These are phyloP conservation scores for Ophiostoma australiae DNA, from an alignment of 2,329 filamentous ascomycete species.

Conservation along the genomic window DNA sequence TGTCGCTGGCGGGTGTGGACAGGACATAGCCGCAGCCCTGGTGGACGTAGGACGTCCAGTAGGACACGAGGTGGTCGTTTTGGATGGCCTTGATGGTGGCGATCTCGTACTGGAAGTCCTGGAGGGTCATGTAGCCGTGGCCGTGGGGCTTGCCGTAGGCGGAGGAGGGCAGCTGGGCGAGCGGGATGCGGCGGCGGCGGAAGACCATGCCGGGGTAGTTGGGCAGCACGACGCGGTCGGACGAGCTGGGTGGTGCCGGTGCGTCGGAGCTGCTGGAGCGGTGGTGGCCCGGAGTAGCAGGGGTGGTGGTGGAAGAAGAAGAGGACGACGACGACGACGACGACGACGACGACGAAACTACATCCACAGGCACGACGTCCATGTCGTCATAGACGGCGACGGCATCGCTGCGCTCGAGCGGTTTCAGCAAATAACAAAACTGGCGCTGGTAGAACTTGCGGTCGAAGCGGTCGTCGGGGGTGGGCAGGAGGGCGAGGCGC, in stretches of 20 bases:
- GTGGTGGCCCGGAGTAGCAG: background rate
- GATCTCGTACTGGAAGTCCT: background rate
- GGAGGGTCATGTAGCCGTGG: background rate
- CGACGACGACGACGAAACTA: constrained; percentile 40
- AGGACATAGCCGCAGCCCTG: constrained; percentile 60
- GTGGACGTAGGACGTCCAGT: constrained; percentile 66
- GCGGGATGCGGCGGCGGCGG: constrained; percentile 52
- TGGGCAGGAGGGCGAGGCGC: constrained; percentile 55
- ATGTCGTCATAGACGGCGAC: constrained; percentile 56
- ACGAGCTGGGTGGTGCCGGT: constrained; percentile 41
- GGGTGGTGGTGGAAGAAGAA: background rate
- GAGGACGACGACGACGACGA: constrained; percentile 41
- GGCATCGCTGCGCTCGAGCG: constrained; percentile 57
- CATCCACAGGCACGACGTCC: constrained; percentile 65
- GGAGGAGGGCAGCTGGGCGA: constrained; percentile 37
- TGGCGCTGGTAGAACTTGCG: constrained; percentile 66
- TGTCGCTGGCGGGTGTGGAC: constrained; percentile 61
- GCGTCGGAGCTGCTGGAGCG: constrained; percentile 27
- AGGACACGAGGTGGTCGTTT: constrained; percentile 65
- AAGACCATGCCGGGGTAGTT: constrained; percentile 54
- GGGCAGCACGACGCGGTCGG: constrained; percentile 58
- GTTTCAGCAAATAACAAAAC: constrained; percentile 64
- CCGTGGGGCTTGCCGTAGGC: constrained; percentile 26
- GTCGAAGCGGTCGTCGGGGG: constrained; percentile 59
- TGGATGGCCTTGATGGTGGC: constrained; percentile 53